These are phyloP conservation scores for Berkeleyomyces basicola DNA, from an alignment of 2,329 filamentous ascomycete genomes.

Conservation along the genomic window DNA sequence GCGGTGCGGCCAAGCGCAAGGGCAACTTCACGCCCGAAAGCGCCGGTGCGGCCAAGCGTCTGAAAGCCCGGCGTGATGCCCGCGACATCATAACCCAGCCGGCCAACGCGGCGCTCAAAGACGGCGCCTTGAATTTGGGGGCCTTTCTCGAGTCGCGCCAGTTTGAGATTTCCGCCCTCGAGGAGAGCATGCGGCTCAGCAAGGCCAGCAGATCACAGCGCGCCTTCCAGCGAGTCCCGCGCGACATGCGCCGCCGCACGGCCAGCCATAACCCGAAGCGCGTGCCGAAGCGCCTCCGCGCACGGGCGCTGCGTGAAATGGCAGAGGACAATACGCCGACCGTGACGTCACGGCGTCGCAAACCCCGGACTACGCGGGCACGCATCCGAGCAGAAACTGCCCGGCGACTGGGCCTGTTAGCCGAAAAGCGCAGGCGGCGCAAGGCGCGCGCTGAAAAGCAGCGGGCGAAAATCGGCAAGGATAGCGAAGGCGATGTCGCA, in stretches of 20 bases:
- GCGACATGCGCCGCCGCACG: slow-evolving; percentile 67
- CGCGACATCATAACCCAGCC: slow-evolving; percentile 35
- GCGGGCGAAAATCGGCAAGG: slow-evolving; percentile 19
- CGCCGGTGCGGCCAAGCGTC: slow-evolving; percentile 23
- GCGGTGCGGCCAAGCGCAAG: slow-evolving; percentile 5
- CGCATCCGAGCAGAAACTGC: slow-evolving; percentile 60
- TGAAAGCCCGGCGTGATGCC: slow-evolving; percentile 27
- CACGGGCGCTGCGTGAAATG: slow-evolving; percentile 58
- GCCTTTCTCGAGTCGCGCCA: slow-evolving; percentile 73
- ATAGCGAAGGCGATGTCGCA: slow-evolving; percentile 6
- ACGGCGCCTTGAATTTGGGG: slow-evolving; percentile 72
- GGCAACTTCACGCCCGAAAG: background rate
- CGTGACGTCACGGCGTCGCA: slow-evolving; percentile 47
- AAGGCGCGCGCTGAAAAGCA: slow-evolving; percentile 21
- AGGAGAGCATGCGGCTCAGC: slow-evolving; percentile 63
- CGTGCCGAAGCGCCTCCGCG: slow-evolving; percentile 61
- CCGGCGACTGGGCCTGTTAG: slow-evolving; percentile 49
- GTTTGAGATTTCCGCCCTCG: slow-evolving; percentile 75
- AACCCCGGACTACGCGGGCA: slow-evolving; percentile 39
- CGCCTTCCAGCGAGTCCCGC: slow-evolving; percentile 82
- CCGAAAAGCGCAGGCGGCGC: slow-evolving; percentile 34
- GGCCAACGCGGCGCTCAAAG: slow-evolving; percentile 35
- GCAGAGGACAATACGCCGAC: slow-evolving; percentile 79
- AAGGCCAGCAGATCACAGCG: slow-evolving; percentile 46
- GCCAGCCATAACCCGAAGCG: slow-evolving; percentile 91